Conservation (phyloP, 2,329 filamentous ascomycete genomes). For the Diplodia seriata region DNA sequence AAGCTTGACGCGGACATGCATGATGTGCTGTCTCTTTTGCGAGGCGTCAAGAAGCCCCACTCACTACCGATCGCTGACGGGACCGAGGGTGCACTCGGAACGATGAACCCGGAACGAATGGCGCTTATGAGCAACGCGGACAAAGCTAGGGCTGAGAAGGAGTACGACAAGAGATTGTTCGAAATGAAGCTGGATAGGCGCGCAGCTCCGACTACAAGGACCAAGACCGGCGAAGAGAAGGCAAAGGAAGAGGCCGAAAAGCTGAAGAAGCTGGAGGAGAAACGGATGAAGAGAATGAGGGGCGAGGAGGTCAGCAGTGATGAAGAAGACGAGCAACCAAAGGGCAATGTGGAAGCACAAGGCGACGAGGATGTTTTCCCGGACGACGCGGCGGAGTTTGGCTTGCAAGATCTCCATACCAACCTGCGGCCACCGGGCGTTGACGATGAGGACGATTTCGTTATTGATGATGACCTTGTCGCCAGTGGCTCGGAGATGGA, state of each 20-base stretch:
- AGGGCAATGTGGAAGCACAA: slow-evolving; percentile 38
- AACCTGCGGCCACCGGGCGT: slow-evolving; percentile 52
- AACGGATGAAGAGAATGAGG: slow-evolving; percentile 83
- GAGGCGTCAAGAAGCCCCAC: slow-evolving; percentile 60
- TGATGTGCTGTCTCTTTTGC: slow-evolving; percentile 75
- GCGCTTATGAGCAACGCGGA: slow-evolving; percentile 68
- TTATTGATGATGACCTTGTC: slow-evolving; percentile 87
- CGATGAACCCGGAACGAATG: slow-evolving; percentile 67
- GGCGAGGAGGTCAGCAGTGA: slow-evolving; percentile 78
- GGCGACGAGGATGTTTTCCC: slow-evolving; percentile 44
- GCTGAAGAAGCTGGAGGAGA: slow-evolving; percentile 81
- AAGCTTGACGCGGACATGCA: slow-evolving; percentile 84
- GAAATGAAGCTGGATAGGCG: slow-evolving; percentile 84
- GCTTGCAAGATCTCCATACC: slow-evolving; percentile 56
- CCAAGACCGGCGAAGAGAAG: slow-evolving; percentile 89
- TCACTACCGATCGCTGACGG: slow-evolving; percentile 50
- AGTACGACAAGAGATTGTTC: slow-evolving; percentile 85
- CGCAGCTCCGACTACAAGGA: slow-evolving; percentile 83
- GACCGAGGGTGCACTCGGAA: slow-evolving; percentile 43
- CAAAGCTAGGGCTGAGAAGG: slow-evolving; percentile 71
- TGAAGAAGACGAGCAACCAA: slow-evolving; percentile 62
- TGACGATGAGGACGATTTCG: slow-evolving; percentile 93
- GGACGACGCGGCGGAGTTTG: slow-evolving; percentile 68
- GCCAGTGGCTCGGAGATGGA: slow-evolving; percentile 74
- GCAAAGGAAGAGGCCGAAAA: slow-evolving; percentile 77